Evolutionary conservation across 768 basidiomycete genomes (phyloP).

Genomic region (Coprinopsis cinerea): DNA sequence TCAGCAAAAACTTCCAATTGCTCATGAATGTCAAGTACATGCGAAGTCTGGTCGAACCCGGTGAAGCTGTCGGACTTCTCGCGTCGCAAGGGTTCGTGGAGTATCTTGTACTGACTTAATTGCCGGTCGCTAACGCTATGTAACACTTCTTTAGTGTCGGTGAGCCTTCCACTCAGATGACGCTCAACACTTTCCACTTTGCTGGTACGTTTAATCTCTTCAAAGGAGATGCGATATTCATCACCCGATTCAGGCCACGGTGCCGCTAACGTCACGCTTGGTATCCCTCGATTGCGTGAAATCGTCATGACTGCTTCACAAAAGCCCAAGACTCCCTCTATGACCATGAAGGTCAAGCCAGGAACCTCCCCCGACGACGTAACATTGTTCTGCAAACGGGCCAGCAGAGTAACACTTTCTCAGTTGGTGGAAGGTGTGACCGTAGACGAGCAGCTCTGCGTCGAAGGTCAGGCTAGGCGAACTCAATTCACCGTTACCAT

Average conservation of each 20-base stretch:
- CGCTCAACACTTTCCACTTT: slow-evolving; percentile 98
- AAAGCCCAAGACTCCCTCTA: slow-evolving; percentile 95
- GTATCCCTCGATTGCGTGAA: slow-evolving; percentile 97
- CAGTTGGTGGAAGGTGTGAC: slow-evolving; percentile 80
- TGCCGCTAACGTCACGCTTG: slow-evolving; percentile 97
- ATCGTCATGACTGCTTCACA: slow-evolving; percentile 98
- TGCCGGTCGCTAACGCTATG: neutral
- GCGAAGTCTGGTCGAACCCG: slow-evolving; percentile 90
- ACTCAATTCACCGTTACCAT: slow-evolving; percentile 80
- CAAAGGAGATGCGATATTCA: neutral
- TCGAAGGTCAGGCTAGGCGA: slow-evolving; percentile 61
- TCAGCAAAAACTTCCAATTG: slow-evolving; percentile 58
- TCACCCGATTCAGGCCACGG: slow-evolving; percentile 72
- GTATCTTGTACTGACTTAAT: neutral
- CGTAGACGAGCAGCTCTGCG: slow-evolving; percentile 73
- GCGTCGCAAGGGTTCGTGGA: slow-evolving; percentile 88
- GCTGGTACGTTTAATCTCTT: slow-evolving; percentile 51
- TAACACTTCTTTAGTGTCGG: slow-evolving; percentile 64
- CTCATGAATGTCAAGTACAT: slow-evolving; percentile 93
- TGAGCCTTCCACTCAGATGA: slow-evolving; percentile 99
- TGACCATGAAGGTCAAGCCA: slow-evolving; percentile 72
- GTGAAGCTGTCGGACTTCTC: slow-evolving; percentile 95
- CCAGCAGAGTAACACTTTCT: slow-evolving; percentile 78
- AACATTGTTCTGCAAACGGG: slow-evolving; percentile 81
- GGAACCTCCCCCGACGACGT: slow-evolving; percentile 50